A percentile compares a stretch with the other conserved stretches of the same genome.
These are phyloP conservation scores for Xylogone sp. DNA, from an alignment of 2,329 filamentous ascomycete genomes.

Conservation along the genomic window DNA sequence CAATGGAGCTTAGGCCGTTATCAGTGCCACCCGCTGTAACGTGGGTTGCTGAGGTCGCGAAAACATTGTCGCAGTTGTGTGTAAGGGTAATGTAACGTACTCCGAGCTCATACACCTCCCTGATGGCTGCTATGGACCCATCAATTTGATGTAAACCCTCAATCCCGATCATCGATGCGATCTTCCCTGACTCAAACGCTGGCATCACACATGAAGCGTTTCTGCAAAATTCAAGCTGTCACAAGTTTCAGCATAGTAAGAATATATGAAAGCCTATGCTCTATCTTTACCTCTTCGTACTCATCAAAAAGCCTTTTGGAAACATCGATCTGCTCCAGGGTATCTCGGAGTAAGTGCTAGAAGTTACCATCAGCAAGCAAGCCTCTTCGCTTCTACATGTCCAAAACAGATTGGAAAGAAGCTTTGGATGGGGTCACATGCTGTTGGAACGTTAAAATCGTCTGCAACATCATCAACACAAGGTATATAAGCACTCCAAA, in stretches of 20 bases:
- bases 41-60: constrained; percentile 35
- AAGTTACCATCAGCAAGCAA: background rate
- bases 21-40: constrained; percentile 4
- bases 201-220: constrained; percentile 2
- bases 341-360: constrained; percentile 41
- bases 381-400: background rate
- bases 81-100: constrained; percentile 66
- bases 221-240: constrained; percentile 2
- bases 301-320: constrained; percentile 41
- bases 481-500: constrained; percentile 24
- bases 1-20: constrained; percentile 51
- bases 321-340: constrained; percentile 54
- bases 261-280: no score
- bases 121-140: constrained; percentile 53
- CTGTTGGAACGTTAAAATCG: constrained; percentile 10
- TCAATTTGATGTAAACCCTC: constrained; percentile 53
- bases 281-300: constrained; percentile 5
- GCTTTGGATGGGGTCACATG: background rate
- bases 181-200: constrained; percentile 34
- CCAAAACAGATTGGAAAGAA: background rate
- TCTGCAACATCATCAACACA: constrained; percentile 11
- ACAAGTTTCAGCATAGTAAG: no score
- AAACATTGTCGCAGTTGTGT: constrained; percentile 65
- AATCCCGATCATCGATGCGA: constrained; percentile 55
- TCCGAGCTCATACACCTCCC: constrained; percentile 56